Percentiles rank a stretch among this genome's conserved stretches.
Evolutionary conservation across 192 early-diverging fungal species (phyloP).

Genomic region (Diversispora eburnea): DNA sequence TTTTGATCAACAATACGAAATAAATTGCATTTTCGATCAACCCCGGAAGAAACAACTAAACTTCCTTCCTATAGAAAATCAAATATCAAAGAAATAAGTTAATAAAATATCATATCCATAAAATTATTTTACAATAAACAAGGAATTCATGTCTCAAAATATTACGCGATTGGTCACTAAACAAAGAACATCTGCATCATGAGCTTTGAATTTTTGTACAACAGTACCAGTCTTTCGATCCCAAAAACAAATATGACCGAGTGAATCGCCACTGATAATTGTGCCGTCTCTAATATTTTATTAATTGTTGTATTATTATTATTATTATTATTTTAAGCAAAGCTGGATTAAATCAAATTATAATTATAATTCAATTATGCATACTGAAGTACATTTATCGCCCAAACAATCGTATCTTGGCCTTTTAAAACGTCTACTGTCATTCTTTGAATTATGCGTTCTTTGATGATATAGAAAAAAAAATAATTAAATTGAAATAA

Average conservation of each 20-base stretch:
- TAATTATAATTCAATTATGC: background rate
- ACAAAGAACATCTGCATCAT: constrained; percentile 87
- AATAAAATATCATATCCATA: background rate
- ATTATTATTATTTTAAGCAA: background rate
- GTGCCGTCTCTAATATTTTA: constrained; percentile 50
- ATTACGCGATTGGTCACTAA: constrained; percentile 58
- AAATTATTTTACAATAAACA: background rate
- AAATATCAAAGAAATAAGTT: background rate
- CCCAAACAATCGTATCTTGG: constrained; percentile 89
- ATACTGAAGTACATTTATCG: constrained; percentile 58
- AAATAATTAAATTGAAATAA: background rate
- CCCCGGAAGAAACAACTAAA: constrained; percentile 81
- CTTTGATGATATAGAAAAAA: constrained; percentile 28
- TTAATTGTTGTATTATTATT: background rate
- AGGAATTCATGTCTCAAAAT: background rate
- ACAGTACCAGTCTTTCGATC: constrained; percentile 65
- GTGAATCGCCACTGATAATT: constrained; percentile 86
- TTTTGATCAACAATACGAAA: constrained; percentile 49
- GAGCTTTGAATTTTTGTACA: constrained; percentile 62
- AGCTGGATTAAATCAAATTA: background rate
- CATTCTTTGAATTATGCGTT: constrained; percentile 59
- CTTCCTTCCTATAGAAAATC: constrained; percentile 45
- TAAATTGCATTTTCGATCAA: constrained; percentile 82
- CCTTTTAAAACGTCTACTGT: constrained; percentile 67
- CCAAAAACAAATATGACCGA: constrained; percentile 91